These are phyloP conservation scores for Anacardium occidentale DNA, from an alignment of 345 rosid species.

Conservation along the genomic window DNA sequence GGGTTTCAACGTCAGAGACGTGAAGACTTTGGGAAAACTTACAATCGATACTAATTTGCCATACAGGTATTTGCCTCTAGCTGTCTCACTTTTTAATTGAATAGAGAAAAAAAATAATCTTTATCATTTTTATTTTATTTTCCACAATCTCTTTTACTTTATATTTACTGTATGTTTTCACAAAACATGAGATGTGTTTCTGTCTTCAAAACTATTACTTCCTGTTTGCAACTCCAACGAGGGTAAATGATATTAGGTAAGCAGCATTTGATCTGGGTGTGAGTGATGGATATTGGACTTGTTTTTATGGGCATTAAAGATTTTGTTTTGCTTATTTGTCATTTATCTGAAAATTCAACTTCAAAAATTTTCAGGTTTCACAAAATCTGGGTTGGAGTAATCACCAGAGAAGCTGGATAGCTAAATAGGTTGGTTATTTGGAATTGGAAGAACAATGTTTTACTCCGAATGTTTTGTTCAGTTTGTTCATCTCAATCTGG, in stretches of 20 bases:
- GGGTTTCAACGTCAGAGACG: slow-evolving; percentile 84
- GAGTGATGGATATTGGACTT: slow-evolving; percentile 13
- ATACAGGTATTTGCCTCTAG: slow-evolving; percentile 43
- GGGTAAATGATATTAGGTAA: slow-evolving; percentile 1
- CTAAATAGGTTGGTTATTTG: slow-evolving; percentile 31
- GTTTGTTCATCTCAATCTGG: slow-evolving; percentile 15
- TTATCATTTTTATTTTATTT: slow-evolving; percentile 7
- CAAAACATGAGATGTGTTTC: not conserved
- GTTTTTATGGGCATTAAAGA: slow-evolving; percentile 14
- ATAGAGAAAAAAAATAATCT: not conserved
- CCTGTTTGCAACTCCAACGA: not conserved
- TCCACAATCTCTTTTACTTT: not conserved
- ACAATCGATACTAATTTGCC: slow-evolving; percentile 64
- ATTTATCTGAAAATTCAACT: slow-evolving; percentile 30
- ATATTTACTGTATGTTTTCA: slow-evolving; percentile 7
- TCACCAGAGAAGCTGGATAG: slow-evolving; percentile 29
- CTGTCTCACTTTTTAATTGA: slow-evolving; percentile 31
- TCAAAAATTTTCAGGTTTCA: slow-evolving; percentile 54
- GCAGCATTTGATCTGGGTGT: slow-evolving; percentile 14
- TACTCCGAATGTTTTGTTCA: not conserved
- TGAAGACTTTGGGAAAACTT: slow-evolving; percentile 76
- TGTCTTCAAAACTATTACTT: not conserved
- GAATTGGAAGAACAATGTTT: slow-evolving; percentile 9
- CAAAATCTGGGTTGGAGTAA: slow-evolving; percentile 39
- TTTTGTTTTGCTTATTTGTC: slow-evolving; percentile 19